A percentile compares a stretch with the other conserved stretches of the same genome.
Evolutionary conservation across 2,329 filamentous ascomycete species (phyloP).

Genomic region (Diaporthe velutina): DNA sequence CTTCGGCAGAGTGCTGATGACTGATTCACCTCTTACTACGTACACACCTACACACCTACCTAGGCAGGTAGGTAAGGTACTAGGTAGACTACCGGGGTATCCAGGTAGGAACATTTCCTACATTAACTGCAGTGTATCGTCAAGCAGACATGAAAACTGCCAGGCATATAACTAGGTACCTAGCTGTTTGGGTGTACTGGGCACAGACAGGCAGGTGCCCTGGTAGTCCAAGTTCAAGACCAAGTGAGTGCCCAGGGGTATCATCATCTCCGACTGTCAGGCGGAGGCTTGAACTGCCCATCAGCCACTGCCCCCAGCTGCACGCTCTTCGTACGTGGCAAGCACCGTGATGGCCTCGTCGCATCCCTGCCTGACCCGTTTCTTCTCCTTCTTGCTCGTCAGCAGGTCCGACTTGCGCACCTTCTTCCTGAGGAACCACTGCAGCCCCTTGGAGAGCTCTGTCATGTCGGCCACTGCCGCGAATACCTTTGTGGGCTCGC

Average conservation of each 20-base stretch:
- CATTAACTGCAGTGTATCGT: too few species aligned
- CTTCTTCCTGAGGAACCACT: slow-evolving; percentile 84
- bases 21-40: background rate
- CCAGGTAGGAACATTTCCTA: too few species aligned
- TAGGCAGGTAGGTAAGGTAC: too few species aligned
- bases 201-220: background rate
- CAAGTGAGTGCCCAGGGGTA: too few species aligned
- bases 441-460: slow-evolving; percentile 79
- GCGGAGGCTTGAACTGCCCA: too few species aligned
- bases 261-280: too few species aligned
- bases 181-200: too few species aligned
- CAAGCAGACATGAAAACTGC: too few species aligned
- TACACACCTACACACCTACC: too few species aligned
- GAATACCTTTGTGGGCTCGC: slow-evolving; percentile 73
- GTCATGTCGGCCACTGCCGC: slow-evolving; percentile 72
- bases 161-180: too few species aligned
- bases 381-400: slow-evolving; percentile 61
- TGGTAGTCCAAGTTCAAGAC: too few species aligned
- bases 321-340: slow-evolving; percentile 43
- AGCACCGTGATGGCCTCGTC: slow-evolving; percentile 56
- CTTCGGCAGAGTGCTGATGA: slow-evolving; percentile 1
- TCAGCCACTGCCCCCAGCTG: background rate
- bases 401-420: slow-evolving; percentile 75
- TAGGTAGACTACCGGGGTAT: too few species aligned
- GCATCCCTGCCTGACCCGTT: slow-evolving; percentile 63